phyloP scores from a whole-genome alignment of 1,139 yeast genomes.

The Barnettozyma hawaiiensis region DNA sequence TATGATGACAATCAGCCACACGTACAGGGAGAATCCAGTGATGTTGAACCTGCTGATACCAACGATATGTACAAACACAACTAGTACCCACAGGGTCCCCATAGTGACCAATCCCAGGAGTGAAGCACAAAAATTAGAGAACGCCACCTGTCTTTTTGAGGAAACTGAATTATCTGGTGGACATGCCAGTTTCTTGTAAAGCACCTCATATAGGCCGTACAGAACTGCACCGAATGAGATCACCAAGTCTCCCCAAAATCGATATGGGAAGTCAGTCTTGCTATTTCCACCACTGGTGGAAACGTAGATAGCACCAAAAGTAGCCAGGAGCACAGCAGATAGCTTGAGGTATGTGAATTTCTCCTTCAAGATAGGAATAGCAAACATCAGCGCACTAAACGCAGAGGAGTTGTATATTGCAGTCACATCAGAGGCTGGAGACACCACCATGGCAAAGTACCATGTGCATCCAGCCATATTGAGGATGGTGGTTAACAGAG shows the following conservation, averaged over 20 bases:
- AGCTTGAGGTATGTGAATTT: conserved; percentile 60
- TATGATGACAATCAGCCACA: conserved; percentile 34
- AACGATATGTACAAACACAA: conserved; percentile 46
- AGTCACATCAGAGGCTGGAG: conserved; percentile 82
- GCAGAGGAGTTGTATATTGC: conserved; percentile 91
- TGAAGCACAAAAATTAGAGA: conserved; percentile 52
- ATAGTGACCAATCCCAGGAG: conserved; percentile 57
- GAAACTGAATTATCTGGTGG: conserved; percentile 56
- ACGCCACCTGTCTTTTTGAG: conserved; percentile 51
- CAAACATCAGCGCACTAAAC: conserved; percentile 80
- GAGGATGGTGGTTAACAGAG: conserved; percentile 49
- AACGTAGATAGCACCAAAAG: conserved; percentile 71
- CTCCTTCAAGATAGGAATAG: conserved; percentile 69
- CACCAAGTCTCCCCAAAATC: conserved; percentile 65
- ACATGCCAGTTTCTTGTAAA: conserved; percentile 71
- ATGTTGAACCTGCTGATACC: conserved; percentile 57
- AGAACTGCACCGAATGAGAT: conserved; percentile 75
- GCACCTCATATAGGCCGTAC: conserved; percentile 81
- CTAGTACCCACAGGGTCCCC: conserved; percentile 41
- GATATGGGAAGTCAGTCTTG: conserved; percentile 43
- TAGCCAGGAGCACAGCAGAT: conserved; percentile 63
- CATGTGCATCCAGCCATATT: conserved; percentile 79
- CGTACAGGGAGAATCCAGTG: conserved; percentile 37
- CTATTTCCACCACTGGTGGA: conserved; percentile 58
- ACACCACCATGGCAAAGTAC: conserved; percentile 78